phyloP scores from a whole-genome alignment of 208 protist genomes.

The Trypanosoma boissoni region DNA sequence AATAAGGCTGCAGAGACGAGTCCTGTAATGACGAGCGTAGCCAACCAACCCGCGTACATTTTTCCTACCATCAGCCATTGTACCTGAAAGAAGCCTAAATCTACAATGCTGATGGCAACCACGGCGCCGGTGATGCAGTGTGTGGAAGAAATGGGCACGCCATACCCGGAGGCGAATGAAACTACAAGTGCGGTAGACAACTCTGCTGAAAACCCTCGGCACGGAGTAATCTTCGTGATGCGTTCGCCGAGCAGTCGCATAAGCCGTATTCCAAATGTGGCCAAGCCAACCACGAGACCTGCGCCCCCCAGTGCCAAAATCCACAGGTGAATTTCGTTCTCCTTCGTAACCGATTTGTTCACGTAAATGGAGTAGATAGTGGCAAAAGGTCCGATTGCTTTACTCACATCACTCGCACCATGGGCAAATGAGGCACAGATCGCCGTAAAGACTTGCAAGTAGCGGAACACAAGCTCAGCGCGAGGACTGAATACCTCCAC shows the following conservation, averaged over 20 bases:
- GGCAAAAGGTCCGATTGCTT: conserved; percentile 74
- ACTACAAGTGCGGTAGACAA: conserved; percentile 73
- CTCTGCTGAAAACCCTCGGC: conserved; percentile 71
- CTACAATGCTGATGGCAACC: conserved; percentile 75
- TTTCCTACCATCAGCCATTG: conserved; percentile 72
- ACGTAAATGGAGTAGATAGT: conserved; percentile 72
- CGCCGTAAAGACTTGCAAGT: conserved; percentile 82
- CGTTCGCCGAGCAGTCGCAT: conserved; percentile 76
- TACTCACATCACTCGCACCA: conserved; percentile 83
- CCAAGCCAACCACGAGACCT: conserved; percentile 64
- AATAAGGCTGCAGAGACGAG: conserved; percentile 70
- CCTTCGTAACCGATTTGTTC: conserved; percentile 33
- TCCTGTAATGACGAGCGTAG: conserved; percentile 54
- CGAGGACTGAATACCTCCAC: conserved; percentile 52
- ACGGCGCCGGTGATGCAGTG: conserved; percentile 89
- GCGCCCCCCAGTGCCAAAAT: conserved; percentile 63
- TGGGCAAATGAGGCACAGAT: conserved; percentile 84
- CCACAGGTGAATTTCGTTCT: conserved; percentile 55
- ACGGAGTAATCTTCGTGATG: conserved; percentile 79
- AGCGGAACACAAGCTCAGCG: conserved; percentile 72
- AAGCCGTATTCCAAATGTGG: conserved; percentile 68
- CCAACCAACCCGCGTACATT: conserved; percentile 72
- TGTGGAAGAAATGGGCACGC: conserved; percentile 86
- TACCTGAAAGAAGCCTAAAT: conserved; percentile 57
- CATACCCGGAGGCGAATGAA: conserved; percentile 70